Conservation (phyloP, 2,329 filamentous ascomycete species). For the Xylariaceae sp. region DNA sequence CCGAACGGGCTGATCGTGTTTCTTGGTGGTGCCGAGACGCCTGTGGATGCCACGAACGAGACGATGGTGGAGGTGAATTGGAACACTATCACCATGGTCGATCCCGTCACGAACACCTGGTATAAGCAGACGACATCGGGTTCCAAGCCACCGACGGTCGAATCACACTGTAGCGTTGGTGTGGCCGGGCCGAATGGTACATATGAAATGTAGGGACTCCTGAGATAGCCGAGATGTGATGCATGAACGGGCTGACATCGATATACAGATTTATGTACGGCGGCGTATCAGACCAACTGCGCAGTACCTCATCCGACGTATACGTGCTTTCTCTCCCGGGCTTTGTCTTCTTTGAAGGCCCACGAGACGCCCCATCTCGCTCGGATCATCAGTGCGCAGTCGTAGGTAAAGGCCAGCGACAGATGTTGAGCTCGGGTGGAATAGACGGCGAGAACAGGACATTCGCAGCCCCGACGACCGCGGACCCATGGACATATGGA, state of each 20-base stretch:
- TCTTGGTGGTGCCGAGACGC: slow-evolving; percentile 30
- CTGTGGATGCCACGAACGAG: slow-evolving; percentile 22
- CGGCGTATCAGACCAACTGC: slow-evolving; percentile 25
- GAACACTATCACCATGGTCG: slow-evolving; percentile 31
- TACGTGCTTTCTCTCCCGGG: slow-evolving; percentile 37
- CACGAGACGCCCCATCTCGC: slow-evolving; percentile 23
- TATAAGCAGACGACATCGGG: slow-evolving; percentile 34
- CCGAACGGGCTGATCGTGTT: slow-evolving; percentile 32
- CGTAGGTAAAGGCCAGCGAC: slow-evolving; percentile 34
- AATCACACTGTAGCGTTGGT: slow-evolving; percentile 34
- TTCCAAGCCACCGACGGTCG: slow-evolving; percentile 24
- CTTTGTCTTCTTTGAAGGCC: slow-evolving; percentile 34
- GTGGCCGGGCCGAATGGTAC: slow-evolving; percentile 31
- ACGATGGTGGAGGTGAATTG: slow-evolving; percentile 25
- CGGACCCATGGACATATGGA: slow-evolving; percentile 35
- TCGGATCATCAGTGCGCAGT: slow-evolving; percentile 34
- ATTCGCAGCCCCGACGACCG: slow-evolving; percentile 22
- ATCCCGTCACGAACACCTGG: slow-evolving; percentile 34
- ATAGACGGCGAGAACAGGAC: slow-evolving; percentile 25
- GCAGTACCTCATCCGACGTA: slow-evolving; percentile 28
- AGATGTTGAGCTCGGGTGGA: slow-evolving; percentile 39
- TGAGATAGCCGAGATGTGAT: neutral
- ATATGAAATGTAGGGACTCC: slow-evolving; percentile 33
- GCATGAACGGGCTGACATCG: neutral
- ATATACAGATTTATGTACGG: slow-evolving; percentile 35